Evolutionary conservation across 306 rosid species (phyloP).

Genomic region (Amphicarpaea edgeworthii): DNA sequence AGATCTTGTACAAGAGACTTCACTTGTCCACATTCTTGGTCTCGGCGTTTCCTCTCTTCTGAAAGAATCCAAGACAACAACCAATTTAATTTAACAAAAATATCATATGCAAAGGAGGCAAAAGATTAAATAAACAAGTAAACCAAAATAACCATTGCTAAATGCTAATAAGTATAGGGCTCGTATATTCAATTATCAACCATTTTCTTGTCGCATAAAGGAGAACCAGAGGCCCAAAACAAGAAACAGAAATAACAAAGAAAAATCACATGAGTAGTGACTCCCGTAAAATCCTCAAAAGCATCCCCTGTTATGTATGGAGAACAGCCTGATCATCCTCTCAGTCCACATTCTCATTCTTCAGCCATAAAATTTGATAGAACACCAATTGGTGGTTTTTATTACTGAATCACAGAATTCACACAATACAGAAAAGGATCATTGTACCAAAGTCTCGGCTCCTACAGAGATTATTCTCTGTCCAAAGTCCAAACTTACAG

Average conservation of each 20-base stretch:
- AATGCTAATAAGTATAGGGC: conserved; percentile 13
- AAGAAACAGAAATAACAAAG: background rate
- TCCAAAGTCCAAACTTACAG: background rate
- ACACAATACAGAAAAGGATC: background rate
- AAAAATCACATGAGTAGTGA: background rate
- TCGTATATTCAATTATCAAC: background rate
- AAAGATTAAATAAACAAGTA: conserved; percentile 27
- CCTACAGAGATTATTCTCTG: background rate
- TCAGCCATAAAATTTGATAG: background rate
- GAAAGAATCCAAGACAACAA: conserved; percentile 43
- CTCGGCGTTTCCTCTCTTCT: conserved; percentile 75
- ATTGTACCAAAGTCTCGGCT: background rate
- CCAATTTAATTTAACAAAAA: conserved; percentile 2
- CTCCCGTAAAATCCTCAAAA: too few species aligned
- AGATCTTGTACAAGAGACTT: conserved; percentile 84
- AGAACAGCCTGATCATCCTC: background rate
- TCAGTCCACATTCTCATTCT: background rate
- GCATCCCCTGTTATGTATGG: background rate
- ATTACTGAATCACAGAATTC: background rate
- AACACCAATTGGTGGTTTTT: background rate
- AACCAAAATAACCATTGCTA: conserved; percentile 16
- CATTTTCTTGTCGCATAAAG: background rate
- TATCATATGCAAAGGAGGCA: conserved; percentile 22
- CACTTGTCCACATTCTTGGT: conserved; percentile 69
- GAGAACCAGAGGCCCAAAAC: background rate